Percentiles rank a stretch among this genome's conserved stretches.
Evolutionary conservation across 1,284 basidiomycete genomes (phyloP).

Genomic region (Marasmius fiardii): DNA sequence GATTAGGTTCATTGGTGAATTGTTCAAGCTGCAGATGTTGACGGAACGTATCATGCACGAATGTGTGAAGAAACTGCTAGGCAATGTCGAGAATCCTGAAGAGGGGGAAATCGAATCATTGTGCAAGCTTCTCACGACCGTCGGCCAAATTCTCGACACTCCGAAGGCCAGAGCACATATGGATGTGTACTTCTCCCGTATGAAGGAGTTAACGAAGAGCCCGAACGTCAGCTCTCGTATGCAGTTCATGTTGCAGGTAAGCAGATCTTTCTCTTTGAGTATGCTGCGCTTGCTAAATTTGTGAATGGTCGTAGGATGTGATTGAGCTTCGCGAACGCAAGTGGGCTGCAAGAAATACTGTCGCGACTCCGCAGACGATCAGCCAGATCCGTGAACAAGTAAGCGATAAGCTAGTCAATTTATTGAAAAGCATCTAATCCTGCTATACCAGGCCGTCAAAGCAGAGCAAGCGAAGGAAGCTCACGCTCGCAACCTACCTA

Average conservation of each 20-base stretch:
- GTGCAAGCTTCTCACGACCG: constrained; percentile 89
- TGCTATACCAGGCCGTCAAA: constrained; percentile 42
- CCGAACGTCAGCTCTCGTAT: constrained; percentile 81
- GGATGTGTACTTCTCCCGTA: constrained; percentile 91
- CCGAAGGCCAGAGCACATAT: constrained; percentile 80
- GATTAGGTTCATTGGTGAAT: constrained; percentile 96
- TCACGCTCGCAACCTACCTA: constrained; percentile 38
- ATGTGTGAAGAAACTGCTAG: constrained; percentile 92
- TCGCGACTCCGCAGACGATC: constrained; percentile 84
- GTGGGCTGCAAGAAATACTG: constrained; percentile 76
- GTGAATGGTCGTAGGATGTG: constrained; percentile 59
- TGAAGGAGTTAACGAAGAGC: constrained; percentile 79
- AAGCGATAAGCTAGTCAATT: constrained; percentile 26
- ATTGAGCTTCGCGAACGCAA: constrained; percentile 84
- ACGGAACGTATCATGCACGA: constrained; percentile 95
- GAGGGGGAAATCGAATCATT: constrained; percentile 98
- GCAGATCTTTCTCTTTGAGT: constrained; percentile 22
- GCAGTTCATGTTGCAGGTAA: constrained; percentile 92
- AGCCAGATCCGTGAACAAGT: constrained; percentile 88
- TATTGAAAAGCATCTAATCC: constrained; percentile 4
- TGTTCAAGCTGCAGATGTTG: constrained; percentile 96
- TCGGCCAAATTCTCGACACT: constrained; percentile 81
- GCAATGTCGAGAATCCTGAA: constrained; percentile 91
- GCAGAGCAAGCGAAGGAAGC: constrained; percentile 71
- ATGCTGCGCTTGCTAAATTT: constrained; percentile 14